Base-by-base conservation (phyloP, 768 basidiomycete genomes). In the Boletus reticulatus region DNA sequence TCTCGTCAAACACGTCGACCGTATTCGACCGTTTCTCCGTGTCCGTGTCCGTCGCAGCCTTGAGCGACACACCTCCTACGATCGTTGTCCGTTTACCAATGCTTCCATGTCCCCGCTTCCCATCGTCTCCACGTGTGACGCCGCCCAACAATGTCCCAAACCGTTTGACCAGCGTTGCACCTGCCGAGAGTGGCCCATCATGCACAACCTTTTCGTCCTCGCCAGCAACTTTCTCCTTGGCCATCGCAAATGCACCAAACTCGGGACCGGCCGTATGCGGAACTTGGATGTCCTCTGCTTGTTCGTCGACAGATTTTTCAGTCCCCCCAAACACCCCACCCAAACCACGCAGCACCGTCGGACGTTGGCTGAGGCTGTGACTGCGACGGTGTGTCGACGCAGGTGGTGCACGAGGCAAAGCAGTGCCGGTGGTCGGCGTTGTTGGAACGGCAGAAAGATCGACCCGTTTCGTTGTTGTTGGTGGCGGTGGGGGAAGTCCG, bases 311-410 rank as follows among this genome's bases (percentile, higher is more conserved):
- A 19, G 67, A 67, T 50, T 63, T 72, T 49, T 67, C 72, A 4
- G 59, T 41, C 29, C 65, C 64, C 14, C 85, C 84, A 68, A 88
- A 84, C 74, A 86, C 78, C 11, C 80, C 81, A 24, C 80, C 77
- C 81, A 84, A 83, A 3, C 82, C 80, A 43, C 82, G 77, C 19
- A 79, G 62, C 4, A 71, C 72, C 3, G 66, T 72, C 12, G 89
- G 91, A 19, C 89, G 74, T 66, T 92, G 88, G 62, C 87, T 89
- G 70, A 94, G 78, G 65, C 89, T 90, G 68, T 93, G 92, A 57
- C 89, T 92, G 51, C 91, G 78, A 50, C 87, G 79, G 71, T 94
- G 92, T 6, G 87, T 89, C 31, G 86, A 85, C 5, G 85, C 87
- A 9, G 88, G 83, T 3, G 92, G 91, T 2, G 88, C 84, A 36